phyloP scores from a whole-genome alignment of 306 rosid species.

The Cicer arietinum region DNA sequence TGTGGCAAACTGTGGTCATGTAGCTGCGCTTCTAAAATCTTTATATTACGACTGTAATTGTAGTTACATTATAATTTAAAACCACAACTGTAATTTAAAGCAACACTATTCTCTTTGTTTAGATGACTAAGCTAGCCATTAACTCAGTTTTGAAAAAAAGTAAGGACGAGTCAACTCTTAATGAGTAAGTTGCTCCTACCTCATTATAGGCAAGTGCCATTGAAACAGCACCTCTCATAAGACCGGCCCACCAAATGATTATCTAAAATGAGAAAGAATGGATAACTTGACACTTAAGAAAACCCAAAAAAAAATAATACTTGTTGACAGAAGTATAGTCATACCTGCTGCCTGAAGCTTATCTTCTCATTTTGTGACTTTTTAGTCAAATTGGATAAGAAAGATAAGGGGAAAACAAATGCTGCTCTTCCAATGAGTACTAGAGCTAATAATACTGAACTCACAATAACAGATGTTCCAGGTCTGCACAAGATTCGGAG shows the following conservation, averaged over 20 bases:
- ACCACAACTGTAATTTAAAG: background rate
- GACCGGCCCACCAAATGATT: constrained; percentile 99
- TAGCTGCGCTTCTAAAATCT: no score
- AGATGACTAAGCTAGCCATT: no score
- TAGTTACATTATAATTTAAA: no score
- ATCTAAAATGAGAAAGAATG: constrained; percentile 58
- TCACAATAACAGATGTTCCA: constrained; percentile 82
- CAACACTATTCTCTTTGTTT: no score
- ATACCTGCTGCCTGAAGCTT: constrained; percentile 76
- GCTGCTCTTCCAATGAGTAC: constrained; percentile 90
- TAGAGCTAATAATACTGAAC: constrained; percentile 75
- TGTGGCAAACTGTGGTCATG: no score
- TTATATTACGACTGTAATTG: no score
- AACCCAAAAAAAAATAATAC: constrained; percentile 3
- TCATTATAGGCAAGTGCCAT: constrained; percentile 97
- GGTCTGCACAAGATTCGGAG: constrained; percentile 60
- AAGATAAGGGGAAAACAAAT: constrained; percentile 89
- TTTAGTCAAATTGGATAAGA: constrained; percentile 73
- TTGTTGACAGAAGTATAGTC: constrained; percentile 31
- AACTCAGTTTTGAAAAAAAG: no score
- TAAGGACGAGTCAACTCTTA: background rate
- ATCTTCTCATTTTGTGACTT: constrained; percentile 59
- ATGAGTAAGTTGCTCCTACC: constrained; percentile 54
- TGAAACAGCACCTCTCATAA: constrained; percentile 99
- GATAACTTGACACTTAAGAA: constrained; percentile 27